These are phyloP conservation scores for Physcomitrellopsis africana DNA, from an alignment of 225 moss, liverwort and hornwort species.

Conservation along the genomic window DNA sequence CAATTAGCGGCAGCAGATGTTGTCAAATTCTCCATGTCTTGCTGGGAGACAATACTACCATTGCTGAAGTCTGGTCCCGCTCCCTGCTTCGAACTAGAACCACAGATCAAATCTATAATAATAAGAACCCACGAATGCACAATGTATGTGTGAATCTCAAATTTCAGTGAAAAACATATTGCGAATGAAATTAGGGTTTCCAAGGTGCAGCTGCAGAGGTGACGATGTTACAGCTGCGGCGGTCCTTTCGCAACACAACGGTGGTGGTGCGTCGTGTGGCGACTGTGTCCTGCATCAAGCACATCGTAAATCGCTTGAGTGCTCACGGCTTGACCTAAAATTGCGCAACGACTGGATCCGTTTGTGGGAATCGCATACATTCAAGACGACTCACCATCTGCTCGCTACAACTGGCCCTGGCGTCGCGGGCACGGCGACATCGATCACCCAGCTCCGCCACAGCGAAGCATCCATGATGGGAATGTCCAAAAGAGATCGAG, in stretches of 20 bases:
- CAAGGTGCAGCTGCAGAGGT: not conserved
- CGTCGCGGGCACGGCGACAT: too few species aligned
- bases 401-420: not conserved
- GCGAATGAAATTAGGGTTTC: not conserved
- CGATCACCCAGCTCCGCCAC: not conserved
- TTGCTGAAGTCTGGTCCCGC: not conserved
- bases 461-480: not conserved
- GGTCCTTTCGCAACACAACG: too few species aligned
- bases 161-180: constrained; percentile 15
- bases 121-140: not conserved
- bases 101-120: not conserved
- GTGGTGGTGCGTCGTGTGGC: too few species aligned
- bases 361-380: not conserved
- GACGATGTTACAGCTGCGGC: too few species aligned
- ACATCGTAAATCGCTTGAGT: not conserved
- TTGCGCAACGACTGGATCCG: not conserved
- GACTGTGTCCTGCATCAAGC: not conserved
- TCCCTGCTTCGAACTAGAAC: not conserved
- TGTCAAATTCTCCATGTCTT: not conserved
- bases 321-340: not conserved
- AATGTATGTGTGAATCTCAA: not conserved
- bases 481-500: accelerated
- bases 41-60: not conserved
- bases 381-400: constrained; percentile 1
- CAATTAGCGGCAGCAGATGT: not conserved